Percentiles rank a stretch among this genome's conserved stretches.
These are phyloP conservation scores for Plasmodium falciparum DNA, from an alignment of 169 alveolate genomes.

Conservation along the genomic window DNA sequence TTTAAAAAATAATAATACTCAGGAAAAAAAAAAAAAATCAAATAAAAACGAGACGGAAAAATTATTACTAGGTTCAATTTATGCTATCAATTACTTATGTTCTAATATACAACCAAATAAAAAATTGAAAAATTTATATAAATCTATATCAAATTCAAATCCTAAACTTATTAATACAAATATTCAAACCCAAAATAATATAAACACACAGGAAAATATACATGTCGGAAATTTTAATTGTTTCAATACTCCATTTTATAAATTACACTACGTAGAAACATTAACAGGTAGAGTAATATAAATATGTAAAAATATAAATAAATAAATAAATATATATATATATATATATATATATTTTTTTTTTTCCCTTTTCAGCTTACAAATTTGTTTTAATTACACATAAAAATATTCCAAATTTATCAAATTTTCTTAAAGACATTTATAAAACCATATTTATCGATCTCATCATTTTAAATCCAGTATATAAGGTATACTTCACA, in stretches of 20 bases:
- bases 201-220: conserved; percentile 35
- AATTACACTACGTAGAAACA: conserved; percentile 67
- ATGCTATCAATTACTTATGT: conserved; percentile 70
- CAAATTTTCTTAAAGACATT: conserved; percentile 47
- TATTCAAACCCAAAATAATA: conserved; percentile 29
- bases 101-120: conserved; percentile 75
- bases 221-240: conserved; percentile 68
- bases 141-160: conserved; percentile 12
- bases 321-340: not conserved
- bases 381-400: conserved; percentile 68
- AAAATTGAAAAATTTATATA: conserved; percentile 61
- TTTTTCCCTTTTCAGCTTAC: conserved; percentile 38
- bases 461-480: conserved; percentile 47
- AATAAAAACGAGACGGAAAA: conserved; percentile 54
- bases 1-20: conserved; percentile 37
- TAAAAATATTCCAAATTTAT: conserved; percentile 53
- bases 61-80: conserved; percentile 58
- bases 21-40: conserved; percentile 26
- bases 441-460: conserved; percentile 68
- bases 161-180: conserved; percentile 37
- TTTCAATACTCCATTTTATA: conserved; percentile 67
- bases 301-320: not conserved
- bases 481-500: conserved; percentile 21
- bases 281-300: conserved; percentile 27
- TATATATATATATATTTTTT: conserved; percentile 1